Conservation (phyloP, 805 yeast genomes). For the Kazachstania africana region DNA sequence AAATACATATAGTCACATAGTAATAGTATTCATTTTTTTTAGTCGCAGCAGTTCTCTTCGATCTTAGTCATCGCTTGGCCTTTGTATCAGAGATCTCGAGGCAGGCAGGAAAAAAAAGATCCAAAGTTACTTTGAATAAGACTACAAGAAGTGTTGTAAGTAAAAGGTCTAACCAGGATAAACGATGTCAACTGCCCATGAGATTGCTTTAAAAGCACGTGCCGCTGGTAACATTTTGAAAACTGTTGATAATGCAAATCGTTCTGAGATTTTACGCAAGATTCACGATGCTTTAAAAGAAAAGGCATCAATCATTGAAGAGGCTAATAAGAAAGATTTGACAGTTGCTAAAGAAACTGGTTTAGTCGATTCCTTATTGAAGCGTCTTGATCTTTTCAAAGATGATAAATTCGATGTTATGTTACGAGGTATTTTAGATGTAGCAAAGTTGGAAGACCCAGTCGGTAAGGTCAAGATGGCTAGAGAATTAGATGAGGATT, state of each 20-base stretch:
- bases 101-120: too few relatives aligned
- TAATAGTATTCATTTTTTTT: too few relatives aligned
- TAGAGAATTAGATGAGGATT: constrained; percentile 78
- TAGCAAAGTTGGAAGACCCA: constrained; percentile 81
- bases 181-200: constrained; percentile 35
- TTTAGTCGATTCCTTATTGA: constrained; percentile 60
- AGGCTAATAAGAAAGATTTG: constrained; percentile 69
- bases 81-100: too few relatives aligned
- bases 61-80: too few relatives aligned
- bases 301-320: constrained; percentile 49
- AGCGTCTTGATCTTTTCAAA: constrained; percentile 70
- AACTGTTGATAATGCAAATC: constrained; percentile 57
- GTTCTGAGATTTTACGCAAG: constrained; percentile 60
- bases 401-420: constrained; percentile 83
- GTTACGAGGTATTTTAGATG: constrained; percentile 92
- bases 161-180: too few relatives aligned
- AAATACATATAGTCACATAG: too few relatives aligned
- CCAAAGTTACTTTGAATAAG: too few relatives aligned
- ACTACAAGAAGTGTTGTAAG: too few relatives aligned
- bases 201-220: constrained; percentile 72
- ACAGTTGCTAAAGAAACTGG: constrained; percentile 50
- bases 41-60: too few relatives aligned
- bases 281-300: constrained; percentile 59
- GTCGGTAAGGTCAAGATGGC: constrained; percentile 82
- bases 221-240: constrained; percentile 75